Evolutionary conservation across 139 green algal genomes (phyloP).

Genomic region (Diplosphaera chodatii): DNA sequence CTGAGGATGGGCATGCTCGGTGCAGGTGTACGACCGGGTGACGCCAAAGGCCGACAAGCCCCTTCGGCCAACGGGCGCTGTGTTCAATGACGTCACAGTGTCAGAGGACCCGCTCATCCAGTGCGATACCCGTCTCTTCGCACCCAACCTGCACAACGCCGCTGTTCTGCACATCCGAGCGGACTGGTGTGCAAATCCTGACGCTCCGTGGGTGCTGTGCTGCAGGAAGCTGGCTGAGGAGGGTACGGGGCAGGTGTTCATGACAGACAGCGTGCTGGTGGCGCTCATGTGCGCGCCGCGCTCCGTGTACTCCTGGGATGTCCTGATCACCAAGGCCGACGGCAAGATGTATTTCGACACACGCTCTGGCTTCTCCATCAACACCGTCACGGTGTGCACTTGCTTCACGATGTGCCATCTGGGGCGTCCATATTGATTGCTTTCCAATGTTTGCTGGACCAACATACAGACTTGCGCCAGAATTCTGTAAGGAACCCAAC

Average conservation of each 20-base stretch:
- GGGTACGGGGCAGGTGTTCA: conserved; percentile 73
- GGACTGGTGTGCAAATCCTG: no score
- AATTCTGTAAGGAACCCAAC: no score
- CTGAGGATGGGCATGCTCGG: no score
- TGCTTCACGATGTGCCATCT: no score
- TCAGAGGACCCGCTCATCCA: conserved; percentile 87
- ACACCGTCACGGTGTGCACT: conserved; percentile 71
- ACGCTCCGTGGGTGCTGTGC: no score
- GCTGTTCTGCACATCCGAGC: no score
- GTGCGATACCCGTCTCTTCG: no score
- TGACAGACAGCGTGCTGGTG: conserved; percentile 85
- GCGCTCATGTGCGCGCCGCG: conserved; percentile 90
- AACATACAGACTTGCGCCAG: no score
- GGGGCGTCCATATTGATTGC: no score
- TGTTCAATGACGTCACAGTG: conserved; percentile 73
- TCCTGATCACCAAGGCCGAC: conserved; percentile 56
- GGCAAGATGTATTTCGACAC: conserved; percentile 85
- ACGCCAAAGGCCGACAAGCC: conserved; percentile 71
- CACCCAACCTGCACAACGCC: no score
- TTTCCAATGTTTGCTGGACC: no score
- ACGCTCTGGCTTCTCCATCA: conserved; percentile 65
- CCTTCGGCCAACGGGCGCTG: conserved; percentile 62
- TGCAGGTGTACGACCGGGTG: conserved; percentile 64
- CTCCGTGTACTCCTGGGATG: conserved; percentile 90
- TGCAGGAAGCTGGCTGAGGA: conserved; percentile 30